phyloP scores from a whole-genome alignment of 805 yeast genomes.

The Clavispora carvajalis region DNA sequence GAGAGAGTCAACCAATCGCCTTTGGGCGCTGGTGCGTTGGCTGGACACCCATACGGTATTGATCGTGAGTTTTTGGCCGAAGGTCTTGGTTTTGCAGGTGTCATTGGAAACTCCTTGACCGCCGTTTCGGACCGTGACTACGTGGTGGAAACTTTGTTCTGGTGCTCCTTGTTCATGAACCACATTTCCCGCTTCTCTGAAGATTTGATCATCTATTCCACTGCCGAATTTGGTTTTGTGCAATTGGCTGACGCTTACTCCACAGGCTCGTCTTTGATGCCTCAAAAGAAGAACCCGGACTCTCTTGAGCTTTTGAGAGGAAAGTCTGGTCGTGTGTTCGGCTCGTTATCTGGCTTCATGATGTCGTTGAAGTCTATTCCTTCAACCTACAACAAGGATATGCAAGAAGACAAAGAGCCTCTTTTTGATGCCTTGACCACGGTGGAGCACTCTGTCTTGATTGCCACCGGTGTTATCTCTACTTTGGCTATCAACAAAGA shows the following conservation, averaged over 20 bases:
- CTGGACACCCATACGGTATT: slow-evolving; percentile 99
- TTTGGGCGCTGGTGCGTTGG: slow-evolving; percentile 95
- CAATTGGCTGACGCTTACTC: slow-evolving; percentile 96
- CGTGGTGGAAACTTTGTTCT: slow-evolving; percentile 90
- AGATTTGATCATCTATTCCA: slow-evolving; percentile 91
- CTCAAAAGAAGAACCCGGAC: slow-evolving; percentile 98
- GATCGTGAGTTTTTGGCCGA: slow-evolving; percentile 86
- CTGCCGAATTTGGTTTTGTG: slow-evolving; percentile 95
- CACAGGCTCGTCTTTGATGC: slow-evolving; percentile 97
- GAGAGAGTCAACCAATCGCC: slow-evolving; percentile 85
- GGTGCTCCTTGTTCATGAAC: slow-evolving; percentile 93
- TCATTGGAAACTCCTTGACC: slow-evolving; percentile 92
- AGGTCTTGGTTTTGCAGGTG: slow-evolving; percentile 73
- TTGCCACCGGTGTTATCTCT: slow-evolving; percentile 94
- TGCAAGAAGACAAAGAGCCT: slow-evolving; percentile 99
- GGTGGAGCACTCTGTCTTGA: slow-evolving; percentile 87
- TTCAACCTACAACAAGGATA: slow-evolving; percentile 94
- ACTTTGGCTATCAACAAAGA: slow-evolving; percentile 70
- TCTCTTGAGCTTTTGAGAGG: slow-evolving; percentile 93
- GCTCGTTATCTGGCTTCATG: slow-evolving; percentile 90
- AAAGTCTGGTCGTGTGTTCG: slow-evolving; percentile 95
- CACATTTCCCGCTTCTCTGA: slow-evolving; percentile 93
- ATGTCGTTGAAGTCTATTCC: slow-evolving; percentile 97
- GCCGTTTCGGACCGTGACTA: slow-evolving; percentile 98
- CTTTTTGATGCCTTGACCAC: slow-evolving; percentile 85